A percentile compares a stretch with the other conserved stretches of the same genome.
Evolutionary conservation across 805 yeast genomes (phyloP).

Genomic region (Starmerella bombi): DNA sequence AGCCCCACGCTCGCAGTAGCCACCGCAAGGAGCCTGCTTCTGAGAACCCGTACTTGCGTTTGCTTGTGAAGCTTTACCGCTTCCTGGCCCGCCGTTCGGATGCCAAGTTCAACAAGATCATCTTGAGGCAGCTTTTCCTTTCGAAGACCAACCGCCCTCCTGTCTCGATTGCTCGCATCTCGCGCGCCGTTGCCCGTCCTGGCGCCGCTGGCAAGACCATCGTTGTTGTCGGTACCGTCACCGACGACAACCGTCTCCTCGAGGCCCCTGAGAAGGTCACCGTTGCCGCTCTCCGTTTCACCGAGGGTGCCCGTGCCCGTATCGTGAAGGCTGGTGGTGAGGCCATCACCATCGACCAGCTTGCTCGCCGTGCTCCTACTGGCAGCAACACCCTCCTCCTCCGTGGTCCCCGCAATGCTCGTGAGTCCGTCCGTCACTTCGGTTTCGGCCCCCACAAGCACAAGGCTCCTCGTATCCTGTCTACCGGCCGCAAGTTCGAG

Average conservation of each 20-base stretch:
- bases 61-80: conserved; percentile 95
- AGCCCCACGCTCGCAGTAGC: conserved; percentile 91
- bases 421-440: conserved; percentile 99
- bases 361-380: conserved; percentile 98
- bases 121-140: conserved; percentile 87
- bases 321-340: conserved; percentile 99
- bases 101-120: conserved; percentile 90
- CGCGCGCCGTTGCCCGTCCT: conserved; percentile 66
- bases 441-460: conserved; percentile 99
- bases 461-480: conserved; percentile 97
- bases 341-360: conserved; percentile 97
- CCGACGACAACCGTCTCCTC: conserved; percentile 90
- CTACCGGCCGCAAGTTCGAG: conserved; percentile 99
- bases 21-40: conserved; percentile 99
- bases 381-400: conserved; percentile 96
- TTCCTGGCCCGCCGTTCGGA: conserved; percentile 99
- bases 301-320: conserved; percentile 97
- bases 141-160: conserved; percentile 99
- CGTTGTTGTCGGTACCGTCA: conserved; percentile 98
- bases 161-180: conserved; percentile 85
- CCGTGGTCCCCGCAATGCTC: conserved; percentile 97
- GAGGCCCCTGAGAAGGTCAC: conserved; percentile 86
- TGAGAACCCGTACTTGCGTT: conserved; percentile 95
- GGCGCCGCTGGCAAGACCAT: conserved; percentile 84
- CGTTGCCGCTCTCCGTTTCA: conserved; percentile 98